Percentiles rank a stretch among this genome's conserved stretches.
Evolutionary conservation across 2,329 filamentous ascomycete genomes (phyloP).

Genomic region (Trichoderma citrinoviride): DNA sequence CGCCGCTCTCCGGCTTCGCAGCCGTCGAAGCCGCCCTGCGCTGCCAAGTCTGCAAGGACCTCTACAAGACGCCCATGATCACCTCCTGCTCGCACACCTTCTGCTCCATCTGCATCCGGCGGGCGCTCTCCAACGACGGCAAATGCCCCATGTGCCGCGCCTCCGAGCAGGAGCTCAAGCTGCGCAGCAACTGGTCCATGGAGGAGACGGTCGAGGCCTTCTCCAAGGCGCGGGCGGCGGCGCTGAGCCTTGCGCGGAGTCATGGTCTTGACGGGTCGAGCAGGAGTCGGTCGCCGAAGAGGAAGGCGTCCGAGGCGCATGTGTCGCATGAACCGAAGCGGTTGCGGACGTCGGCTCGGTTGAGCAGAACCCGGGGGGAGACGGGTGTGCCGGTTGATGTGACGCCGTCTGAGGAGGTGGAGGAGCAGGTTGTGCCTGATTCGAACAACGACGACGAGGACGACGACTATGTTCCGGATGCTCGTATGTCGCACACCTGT

Average conservation of each 20-base stretch:
- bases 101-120: slow-evolving; percentile 91
- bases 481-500: slow-evolving; percentile 29
- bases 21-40: slow-evolving; percentile 80
- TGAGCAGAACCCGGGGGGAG: slow-evolving; percentile 43
- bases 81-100: slow-evolving; percentile 95
- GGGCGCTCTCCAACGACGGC: slow-evolving; percentile 76
- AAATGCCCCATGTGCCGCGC: slow-evolving; percentile 84
- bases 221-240: slow-evolving; percentile 57
- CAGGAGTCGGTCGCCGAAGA: slow-evolving; percentile 44
- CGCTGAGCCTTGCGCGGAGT: slow-evolving; percentile 62
- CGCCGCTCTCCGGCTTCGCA: slow-evolving; percentile 63
- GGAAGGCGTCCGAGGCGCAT: slow-evolving; percentile 43
- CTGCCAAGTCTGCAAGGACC: slow-evolving; percentile 98
- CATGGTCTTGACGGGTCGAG: background rate
- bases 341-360: slow-evolving; percentile 51
- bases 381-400: slow-evolving; percentile 32
- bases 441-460: slow-evolving; percentile 25
- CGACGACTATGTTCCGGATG: slow-evolving; percentile 34
- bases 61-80: slow-evolving; percentile 90
- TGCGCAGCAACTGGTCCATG: slow-evolving; percentile 80
- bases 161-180: slow-evolving; percentile 75
- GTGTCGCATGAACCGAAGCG: slow-evolving; percentile 44
- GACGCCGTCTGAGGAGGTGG: slow-evolving; percentile 3
- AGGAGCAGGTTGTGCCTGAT: slow-evolving; percentile 25
- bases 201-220: slow-evolving; percentile 84